These are phyloP conservation scores for Rhodotorula sp. DNA, from an alignment of 1,284 basidiomycete species.

Conservation along the genomic window DNA sequence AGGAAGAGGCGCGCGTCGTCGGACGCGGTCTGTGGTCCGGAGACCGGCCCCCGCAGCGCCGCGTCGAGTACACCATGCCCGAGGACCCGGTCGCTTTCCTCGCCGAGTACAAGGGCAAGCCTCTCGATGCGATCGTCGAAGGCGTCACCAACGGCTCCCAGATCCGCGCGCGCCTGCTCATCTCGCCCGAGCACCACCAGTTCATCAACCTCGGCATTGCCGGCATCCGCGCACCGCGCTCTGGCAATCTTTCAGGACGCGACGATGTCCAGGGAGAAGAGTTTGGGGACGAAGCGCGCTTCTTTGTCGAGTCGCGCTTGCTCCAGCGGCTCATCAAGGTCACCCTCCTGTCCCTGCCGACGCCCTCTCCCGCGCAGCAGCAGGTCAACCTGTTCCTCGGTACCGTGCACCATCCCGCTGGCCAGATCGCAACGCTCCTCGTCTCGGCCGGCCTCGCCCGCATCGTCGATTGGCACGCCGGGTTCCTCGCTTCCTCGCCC, in stretches of 20 bases:
- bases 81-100: constrained; percentile 84
- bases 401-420: constrained; percentile 83
- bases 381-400: constrained; percentile 79
- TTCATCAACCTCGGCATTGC: constrained; percentile 78
- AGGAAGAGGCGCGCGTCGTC: constrained; percentile 70
- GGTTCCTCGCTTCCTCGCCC: constrained; percentile 69
- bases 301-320: constrained; percentile 88
- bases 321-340: constrained; percentile 86
- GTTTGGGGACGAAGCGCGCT: constrained; percentile 68
- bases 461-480: constrained; percentile 96
- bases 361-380: constrained; percentile 60
- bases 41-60: constrained; percentile 45
- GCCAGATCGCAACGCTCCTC: constrained; percentile 89
- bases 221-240: constrained; percentile 76
- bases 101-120: constrained; percentile 82
- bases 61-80: constrained; percentile 84
- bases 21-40: constrained; percentile 62
- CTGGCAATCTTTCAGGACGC: constrained; percentile 49
- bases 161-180: constrained; percentile 78
- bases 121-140: constrained; percentile 87
- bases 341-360: constrained; percentile 81
- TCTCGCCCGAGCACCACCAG: constrained; percentile 85
- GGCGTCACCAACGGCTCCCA: constrained; percentile 91
- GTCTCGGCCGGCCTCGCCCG: constrained; percentile 81
- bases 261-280: constrained; percentile 41